Evolutionary conservation across 345 rosid genomes (phyloP).

Genomic region (Rhodomyrtus tomentosa): DNA sequence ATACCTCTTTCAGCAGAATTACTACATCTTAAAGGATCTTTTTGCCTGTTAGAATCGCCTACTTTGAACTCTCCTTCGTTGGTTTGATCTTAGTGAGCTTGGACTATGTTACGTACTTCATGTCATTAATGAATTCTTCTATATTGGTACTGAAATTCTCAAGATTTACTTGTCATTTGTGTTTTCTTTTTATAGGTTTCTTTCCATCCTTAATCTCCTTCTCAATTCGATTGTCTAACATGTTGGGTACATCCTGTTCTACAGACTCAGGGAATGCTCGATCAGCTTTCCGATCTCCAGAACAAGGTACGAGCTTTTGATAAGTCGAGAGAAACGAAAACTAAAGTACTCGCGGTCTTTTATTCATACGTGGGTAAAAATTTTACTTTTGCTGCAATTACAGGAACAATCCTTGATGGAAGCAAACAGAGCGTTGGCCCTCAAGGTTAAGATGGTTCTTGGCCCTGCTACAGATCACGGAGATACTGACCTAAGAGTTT

Average conservation of each 20-base stretch:
- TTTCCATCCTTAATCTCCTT: background rate
- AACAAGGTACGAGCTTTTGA: conserved; percentile 34
- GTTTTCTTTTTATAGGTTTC: background rate
- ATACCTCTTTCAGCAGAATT: background rate
- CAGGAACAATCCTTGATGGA: conserved; percentile 81
- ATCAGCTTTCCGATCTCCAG: conserved; percentile 90
- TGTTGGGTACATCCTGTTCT: background rate
- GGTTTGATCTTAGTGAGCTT: background rate
- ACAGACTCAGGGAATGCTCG: conserved; percentile 92
- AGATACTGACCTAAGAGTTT: background rate
- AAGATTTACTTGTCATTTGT: background rate
- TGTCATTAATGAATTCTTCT: background rate
- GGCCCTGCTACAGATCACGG: background rate
- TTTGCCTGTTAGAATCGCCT: background rate
- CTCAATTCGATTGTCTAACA: background rate
- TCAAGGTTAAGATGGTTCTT: conserved; percentile 41
- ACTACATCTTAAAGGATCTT: background rate
- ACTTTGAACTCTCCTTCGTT: background rate
- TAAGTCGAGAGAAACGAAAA: background rate
- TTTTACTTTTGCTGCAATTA: background rate
- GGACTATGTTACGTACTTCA: background rate
- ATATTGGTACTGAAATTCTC: background rate
- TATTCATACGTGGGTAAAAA: background rate
- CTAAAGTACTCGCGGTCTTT: background rate
- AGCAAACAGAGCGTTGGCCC: conserved; percentile 71